Evolutionary conservation across 768 basidiomycete genomes (phyloP), one percentile per base, ranked within the genome.

Genomic region (Psilocybe cubensis): DNA sequence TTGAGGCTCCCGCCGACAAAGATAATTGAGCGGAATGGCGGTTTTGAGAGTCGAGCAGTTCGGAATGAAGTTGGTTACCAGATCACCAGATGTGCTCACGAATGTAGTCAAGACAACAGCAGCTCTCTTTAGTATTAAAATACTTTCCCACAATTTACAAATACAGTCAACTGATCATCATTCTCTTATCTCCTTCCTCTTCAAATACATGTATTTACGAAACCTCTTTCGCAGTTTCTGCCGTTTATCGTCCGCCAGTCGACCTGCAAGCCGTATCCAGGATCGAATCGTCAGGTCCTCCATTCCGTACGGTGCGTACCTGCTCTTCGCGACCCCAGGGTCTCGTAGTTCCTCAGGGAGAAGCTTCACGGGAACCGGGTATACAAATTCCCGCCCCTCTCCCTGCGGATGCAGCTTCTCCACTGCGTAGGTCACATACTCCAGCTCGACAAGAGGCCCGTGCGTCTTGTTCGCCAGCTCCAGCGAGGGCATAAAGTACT

Each of bases 211-310:
- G 72, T 85, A 86, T 70, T 77, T 71, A 66, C 76, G 77, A 73
- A 93, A 96, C 71, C 74, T 72, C 67, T 77, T 78, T 70, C 88
- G 84, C 67, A 92, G 68, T 72, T 78, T 80, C 66, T 67, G 72
- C 64, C 81, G 74, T 68, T 79, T 76, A 38, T 71, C 68, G 63
- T 83, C 76, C 50, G 81, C 85, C 60, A 96, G 67, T 67, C 78
- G 72, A 65, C 83, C 82, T 56, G 83, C 92, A 45, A 94, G 77
- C 59, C 73, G 75, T 49, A 91, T 71, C 86, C 90, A 96, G 52
- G 85, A 85, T 56, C 76, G 70, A 31, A 96, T 85, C 61, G 92
- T 95, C 75, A 96, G 75, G 68, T 96, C 93, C 52, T 58, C 61
- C 84, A 96, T 77, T 63, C 65, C 70, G 72, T 92, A 96, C 44